Evolutionary conservation across 2,329 filamentous ascomycete species (phyloP), one percentile per base, ranked within the genome.

Genomic region (Aspergillus arachidicola): DNA sequence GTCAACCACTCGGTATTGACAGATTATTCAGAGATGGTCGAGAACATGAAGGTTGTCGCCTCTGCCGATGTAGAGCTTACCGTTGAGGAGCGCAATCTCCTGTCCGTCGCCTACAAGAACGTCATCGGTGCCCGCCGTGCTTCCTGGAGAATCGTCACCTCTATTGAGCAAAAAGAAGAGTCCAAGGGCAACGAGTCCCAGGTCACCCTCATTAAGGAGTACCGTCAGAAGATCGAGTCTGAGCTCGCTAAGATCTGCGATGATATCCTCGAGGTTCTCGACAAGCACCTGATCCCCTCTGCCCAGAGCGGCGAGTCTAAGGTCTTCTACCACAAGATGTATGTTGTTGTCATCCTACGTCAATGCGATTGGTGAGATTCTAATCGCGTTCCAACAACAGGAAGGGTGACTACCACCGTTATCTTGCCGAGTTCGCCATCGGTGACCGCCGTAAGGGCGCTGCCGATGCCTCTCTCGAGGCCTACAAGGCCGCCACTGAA

Each of bases 311-410:
- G 94, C 83, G 94, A 98, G 87, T 97, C 93, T 76, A 97, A 97
- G 89, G 94, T 98, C 75, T 98, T 98, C 86, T 97, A 97, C 86
- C 94, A 98, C 91, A 98, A 98, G 91, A 98, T 98, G 93, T 96
- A 82, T 72, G 87, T 68, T 72, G 87, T 68, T 32, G 26, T 32
- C 9, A 51, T 12, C 48, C n/a, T 19, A n/a, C 28, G 16, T n/a
- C 28, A 32, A 51, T 34, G 26, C 48, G 48, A 32, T 32, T 12
- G 48, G 48, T 51, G 11, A 34, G 28, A 77, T 65, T 59, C 64
- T 66, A 46, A 64, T 58, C 26, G 59, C 61, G 51, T 62, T 36
- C 60, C 69, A 69, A n/a, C 28, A 51, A 78, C 72, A 96, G 93
- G 94, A 97, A 97, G 92, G 94, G 94, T 82, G 94, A 97, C 84